phyloP scores from a whole-genome alignment of 345 rosid genomes.

The Turritis glabra region DNA sequence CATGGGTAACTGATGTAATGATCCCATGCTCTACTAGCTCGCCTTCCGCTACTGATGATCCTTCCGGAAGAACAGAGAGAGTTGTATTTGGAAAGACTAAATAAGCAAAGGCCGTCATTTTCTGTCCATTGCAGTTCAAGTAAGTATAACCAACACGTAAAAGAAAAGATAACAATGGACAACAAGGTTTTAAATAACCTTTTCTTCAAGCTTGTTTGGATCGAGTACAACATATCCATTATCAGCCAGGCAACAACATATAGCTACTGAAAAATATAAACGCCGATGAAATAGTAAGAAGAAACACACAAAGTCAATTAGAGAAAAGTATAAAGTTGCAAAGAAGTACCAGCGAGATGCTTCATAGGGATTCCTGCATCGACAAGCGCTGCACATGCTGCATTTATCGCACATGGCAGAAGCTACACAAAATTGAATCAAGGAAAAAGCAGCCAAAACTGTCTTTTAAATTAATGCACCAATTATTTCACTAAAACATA shows the following conservation, averaged over 20 bases:
- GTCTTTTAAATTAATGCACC: background rate
- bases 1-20: constrained; percentile 78
- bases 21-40: constrained; percentile 73
- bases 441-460: constrained; percentile 36
- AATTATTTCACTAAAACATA: background rate
- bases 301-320: background rate
- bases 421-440: constrained; percentile 59
- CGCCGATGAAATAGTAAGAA: constrained; percentile 10
- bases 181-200: constrained; percentile 47
- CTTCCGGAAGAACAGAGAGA: constrained; percentile 61
- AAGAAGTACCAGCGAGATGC: constrained; percentile 78
- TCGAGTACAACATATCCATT: constrained; percentile 65
- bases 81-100: constrained; percentile 79
- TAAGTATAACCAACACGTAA: constrained; percentile 6
- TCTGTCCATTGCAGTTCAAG: constrained; percentile 45
- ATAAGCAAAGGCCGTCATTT: constrained; percentile 77
- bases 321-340: background rate
- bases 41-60: constrained; percentile 44
- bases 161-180: background rate
- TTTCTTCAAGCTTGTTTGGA: constrained; percentile 86
- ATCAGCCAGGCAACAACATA: constrained; percentile 79
- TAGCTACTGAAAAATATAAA: constrained; percentile 61
- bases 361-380: constrained; percentile 95
- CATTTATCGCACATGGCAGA: constrained; percentile 91
- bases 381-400: constrained; percentile 91